Evolutionary conservation across 768 basidiomycete species (phyloP).

Genomic region (Saitozyma podzolica): DNA sequence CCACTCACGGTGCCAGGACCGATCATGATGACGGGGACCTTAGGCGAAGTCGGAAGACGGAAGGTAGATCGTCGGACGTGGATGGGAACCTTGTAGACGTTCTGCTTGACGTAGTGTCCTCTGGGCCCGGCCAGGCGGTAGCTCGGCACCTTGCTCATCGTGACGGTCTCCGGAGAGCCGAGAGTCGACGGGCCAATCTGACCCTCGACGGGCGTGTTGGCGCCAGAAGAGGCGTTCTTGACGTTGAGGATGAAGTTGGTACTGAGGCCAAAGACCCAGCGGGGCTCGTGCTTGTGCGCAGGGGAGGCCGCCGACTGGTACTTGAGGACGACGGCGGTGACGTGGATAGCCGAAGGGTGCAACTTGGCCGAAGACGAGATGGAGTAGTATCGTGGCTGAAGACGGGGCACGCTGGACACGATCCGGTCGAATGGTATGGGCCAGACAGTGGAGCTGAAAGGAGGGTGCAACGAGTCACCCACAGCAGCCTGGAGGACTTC

Average conservation of each 20-base stretch:
- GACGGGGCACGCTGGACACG: conserved; percentile 85
- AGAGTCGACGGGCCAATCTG: conserved; percentile 22
- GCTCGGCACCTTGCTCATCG: conserved; percentile 56
- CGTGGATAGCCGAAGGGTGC: conserved; percentile 82
- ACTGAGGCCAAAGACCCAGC: conserved; percentile 63
- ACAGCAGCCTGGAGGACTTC: conserved; percentile 90
- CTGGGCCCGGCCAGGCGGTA: conserved; percentile 92
- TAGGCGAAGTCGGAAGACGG: conserved; percentile 94
- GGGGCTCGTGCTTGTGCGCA: conserved; percentile 57
- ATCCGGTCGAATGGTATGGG: conserved; percentile 93
- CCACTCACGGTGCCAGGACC: conserved; percentile 91
- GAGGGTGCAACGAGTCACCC: conserved; percentile 67
- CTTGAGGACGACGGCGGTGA: conserved; percentile 92
- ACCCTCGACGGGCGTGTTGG: conserved; percentile 32
- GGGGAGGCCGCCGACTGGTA: conserved; percentile 69
- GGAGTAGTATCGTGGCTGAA: conserved; percentile 97
- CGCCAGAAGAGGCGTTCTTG: conserved; percentile 62
- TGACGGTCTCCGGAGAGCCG: conserved; percentile 50
- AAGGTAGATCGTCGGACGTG: conserved; percentile 96
- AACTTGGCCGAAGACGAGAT: conserved; percentile 97
- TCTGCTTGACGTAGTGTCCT: conserved; percentile 71
- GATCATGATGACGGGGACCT: conserved; percentile 98
- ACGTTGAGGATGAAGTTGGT: conserved; percentile 95
- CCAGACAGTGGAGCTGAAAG: conserved; percentile 80
- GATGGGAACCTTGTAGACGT: conserved; percentile 77